phyloP scores from a whole-genome alignment of 805 yeast species.

The Candida ipomoeae region DNA sequence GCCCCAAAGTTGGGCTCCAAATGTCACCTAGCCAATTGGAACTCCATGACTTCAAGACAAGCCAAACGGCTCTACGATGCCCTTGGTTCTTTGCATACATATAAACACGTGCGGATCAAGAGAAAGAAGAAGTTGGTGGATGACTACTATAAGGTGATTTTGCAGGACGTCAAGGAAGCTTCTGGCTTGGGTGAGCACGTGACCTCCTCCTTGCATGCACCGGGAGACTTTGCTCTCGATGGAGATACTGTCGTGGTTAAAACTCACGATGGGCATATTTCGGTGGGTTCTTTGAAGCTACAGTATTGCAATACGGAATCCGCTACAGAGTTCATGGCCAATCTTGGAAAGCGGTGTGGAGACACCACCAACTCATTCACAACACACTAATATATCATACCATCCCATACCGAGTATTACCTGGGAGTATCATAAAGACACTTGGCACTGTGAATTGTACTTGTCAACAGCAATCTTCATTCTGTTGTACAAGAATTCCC shows the following conservation, averaged over 20 bases:
- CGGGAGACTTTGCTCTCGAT: conserved; percentile 22
- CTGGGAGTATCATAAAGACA: conserved; percentile 17
- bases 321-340: conserved; percentile 40
- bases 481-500: conserved; percentile 62
- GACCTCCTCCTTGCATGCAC: conserved; percentile 1
- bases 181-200: neutral
- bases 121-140: conserved; percentile 29
- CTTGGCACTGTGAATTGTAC: conserved; percentile 68
- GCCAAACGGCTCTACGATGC: conserved; percentile 45
- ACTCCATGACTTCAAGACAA: conserved; percentile 26
- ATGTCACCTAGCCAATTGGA: conserved; percentile 49
- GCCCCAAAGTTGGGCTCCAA: conserved; percentile 53
- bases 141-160: conserved; percentile 38
- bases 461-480: conserved; percentile 79
- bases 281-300: conserved; percentile 40
- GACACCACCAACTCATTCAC: conserved; percentile 16
- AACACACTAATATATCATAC: neutral
- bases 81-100: conserved; percentile 54
- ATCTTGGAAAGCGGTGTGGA: conserved; percentile 47
- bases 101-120: conserved; percentile 30
- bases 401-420: neutral
- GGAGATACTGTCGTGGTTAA: conserved; percentile 32
- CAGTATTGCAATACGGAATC: conserved; percentile 52
- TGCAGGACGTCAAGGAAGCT: conserved; percentile 34
- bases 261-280: conserved; percentile 42